Evolutionary conservation across 177 flowering plant genomes (phyloP).

Genomic region (Vitis hybrid): DNA sequence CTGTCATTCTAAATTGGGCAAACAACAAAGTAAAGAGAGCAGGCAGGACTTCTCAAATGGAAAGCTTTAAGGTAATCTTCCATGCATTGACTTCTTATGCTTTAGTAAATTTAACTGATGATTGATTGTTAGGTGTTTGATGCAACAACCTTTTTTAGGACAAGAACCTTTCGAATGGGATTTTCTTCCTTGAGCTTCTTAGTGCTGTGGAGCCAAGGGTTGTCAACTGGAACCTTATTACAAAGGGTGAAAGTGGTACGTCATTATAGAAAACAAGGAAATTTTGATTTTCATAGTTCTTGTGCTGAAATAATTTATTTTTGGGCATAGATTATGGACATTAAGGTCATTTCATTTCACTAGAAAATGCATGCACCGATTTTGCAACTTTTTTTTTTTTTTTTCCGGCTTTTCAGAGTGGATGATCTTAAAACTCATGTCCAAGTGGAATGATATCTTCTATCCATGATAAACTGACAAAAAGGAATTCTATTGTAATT

Average conservation of each 20-base stretch:
- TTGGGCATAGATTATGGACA: not conserved
- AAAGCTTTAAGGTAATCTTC: slow-evolving; percentile 56
- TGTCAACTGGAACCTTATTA: slow-evolving; percentile 62
- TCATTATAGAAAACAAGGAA: not conserved
- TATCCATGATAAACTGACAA: not conserved
- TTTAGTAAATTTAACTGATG: not conserved
- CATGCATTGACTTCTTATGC: not conserved
- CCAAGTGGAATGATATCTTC: slow-evolving; percentile 1
- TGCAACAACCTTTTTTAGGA: slow-evolving; percentile 31
- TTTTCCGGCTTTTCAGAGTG: not conserved
- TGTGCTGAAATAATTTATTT: not conserved
- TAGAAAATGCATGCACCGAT: not conserved
- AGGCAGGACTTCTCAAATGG: slow-evolving; percentile 47
- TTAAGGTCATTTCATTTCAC: not conserved
- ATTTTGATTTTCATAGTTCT: not conserved
- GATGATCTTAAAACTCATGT: not conserved
- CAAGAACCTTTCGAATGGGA: slow-evolving; percentile 54
- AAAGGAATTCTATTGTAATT: not conserved
- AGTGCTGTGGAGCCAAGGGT: slow-evolving; percentile 67
- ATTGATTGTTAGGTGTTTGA: not conserved
- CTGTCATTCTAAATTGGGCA: slow-evolving; percentile 64
- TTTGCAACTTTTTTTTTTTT: not conserved
- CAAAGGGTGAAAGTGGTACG: slow-evolving; percentile 57
- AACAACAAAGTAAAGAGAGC: slow-evolving; percentile 54
- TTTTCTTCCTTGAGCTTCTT: slow-evolving; percentile 69